These are phyloP conservation scores for Wickerhamomyces silvicola DNA, from an alignment of 805 yeast species.

Conservation along the genomic window DNA sequence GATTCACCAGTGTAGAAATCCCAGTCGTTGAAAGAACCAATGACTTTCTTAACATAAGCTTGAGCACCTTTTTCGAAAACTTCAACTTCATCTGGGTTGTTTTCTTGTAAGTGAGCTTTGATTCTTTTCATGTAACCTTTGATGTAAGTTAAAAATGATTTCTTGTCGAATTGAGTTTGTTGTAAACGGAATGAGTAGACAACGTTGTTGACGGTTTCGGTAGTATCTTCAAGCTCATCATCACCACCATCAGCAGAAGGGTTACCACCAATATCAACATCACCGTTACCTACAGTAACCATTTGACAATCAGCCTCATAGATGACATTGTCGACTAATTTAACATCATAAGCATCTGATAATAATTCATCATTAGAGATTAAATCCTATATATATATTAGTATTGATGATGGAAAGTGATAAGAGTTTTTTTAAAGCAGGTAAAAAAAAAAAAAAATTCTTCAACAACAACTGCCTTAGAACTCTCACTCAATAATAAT, in stretches of 20 bases:
- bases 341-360: slow-evolving; percentile 94
- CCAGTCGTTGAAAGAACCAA: slow-evolving; percentile 96
- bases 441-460: background rate
- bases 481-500: too few species aligned
- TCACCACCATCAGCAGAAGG: slow-evolving; percentile 96
- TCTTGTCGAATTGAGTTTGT: slow-evolving; percentile 94
- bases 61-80: slow-evolving; percentile 96
- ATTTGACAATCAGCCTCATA: slow-evolving; percentile 95
- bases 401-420: background rate
- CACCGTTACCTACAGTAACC: slow-evolving; percentile 86
- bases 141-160: slow-evolving; percentile 93
- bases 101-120: slow-evolving; percentile 86
- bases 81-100: slow-evolving; percentile 80
- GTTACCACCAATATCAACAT: slow-evolving; percentile 98
- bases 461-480: too few species aligned
- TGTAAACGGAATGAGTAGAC: slow-evolving; percentile 98
- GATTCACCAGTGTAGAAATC: slow-evolving; percentile 99
- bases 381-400: slow-evolving; percentile 55
- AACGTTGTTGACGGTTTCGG: slow-evolving; percentile 93
- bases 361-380: slow-evolving; percentile 92
- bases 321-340: slow-evolving; percentile 82
- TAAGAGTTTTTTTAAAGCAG: background rate
- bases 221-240: slow-evolving; percentile 73
- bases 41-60: slow-evolving; percentile 91
- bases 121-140: slow-evolving; percentile 98